These are phyloP conservation scores for Nicotiana sylvestris DNA, from an alignment of 257 asterid genomes.

Conservation along the genomic window DNA sequence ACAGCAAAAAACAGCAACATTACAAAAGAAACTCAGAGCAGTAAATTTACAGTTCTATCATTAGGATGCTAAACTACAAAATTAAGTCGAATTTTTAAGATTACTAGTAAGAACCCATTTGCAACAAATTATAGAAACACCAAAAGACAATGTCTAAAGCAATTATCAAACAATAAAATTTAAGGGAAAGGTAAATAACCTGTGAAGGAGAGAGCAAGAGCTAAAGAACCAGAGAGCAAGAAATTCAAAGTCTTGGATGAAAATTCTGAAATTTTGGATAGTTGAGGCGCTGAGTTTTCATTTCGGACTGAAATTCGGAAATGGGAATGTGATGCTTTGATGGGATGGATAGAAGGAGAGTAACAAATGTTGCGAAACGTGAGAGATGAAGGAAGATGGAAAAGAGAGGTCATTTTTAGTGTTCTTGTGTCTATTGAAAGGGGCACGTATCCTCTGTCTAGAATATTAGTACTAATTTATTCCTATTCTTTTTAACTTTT, in stretches of 20 bases:
- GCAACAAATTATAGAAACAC: neutral
- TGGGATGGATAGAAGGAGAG: conserved; percentile 13
- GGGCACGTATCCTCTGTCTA: neutral
- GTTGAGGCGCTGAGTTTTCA: conserved; percentile 5
- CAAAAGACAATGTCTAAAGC: neutral
- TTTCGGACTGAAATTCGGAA: neutral
- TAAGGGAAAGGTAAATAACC: conserved; percentile 29
- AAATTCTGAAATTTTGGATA: conserved; percentile 37
- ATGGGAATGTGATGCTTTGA: conserved; percentile 26
- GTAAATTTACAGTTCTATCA: neutral
- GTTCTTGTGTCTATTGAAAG: neutral
- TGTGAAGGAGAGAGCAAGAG: conserved; percentile 59
- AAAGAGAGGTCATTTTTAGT: conserved; percentile 37
- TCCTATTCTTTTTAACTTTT: too few species aligned
- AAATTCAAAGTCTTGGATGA: conserved; percentile 48
- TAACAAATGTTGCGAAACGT: neutral
- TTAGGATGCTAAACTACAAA: neutral
- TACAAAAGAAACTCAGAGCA: neutral
- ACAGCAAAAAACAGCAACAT: neutral
- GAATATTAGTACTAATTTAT: neutral
- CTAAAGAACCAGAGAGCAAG: conserved; percentile 63
- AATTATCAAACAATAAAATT: too few species aligned
- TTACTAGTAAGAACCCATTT: neutral
- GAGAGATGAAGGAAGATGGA: conserved; percentile 34
- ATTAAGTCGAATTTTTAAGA: neutral